These are phyloP conservation scores for Fusarium drepaniforme DNA, from an alignment of 2,329 filamentous ascomycete species.

Conservation along the genomic window DNA sequence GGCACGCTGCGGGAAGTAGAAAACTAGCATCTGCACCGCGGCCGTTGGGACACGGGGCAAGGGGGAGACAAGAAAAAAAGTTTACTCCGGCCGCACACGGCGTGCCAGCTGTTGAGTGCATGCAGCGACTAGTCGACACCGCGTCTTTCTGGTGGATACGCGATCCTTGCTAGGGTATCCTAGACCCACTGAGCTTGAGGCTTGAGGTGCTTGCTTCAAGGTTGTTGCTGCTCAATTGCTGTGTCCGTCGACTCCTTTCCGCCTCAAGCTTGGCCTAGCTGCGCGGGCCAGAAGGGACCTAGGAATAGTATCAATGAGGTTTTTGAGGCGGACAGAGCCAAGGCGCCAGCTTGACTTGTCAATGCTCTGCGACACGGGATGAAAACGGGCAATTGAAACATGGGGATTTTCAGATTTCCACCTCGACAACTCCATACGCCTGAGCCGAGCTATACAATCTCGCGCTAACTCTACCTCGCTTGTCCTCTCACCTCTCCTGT, in stretches of 20 bases:
- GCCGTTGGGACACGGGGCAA: slow-evolving; percentile 8
- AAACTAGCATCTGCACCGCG: slow-evolving; percentile 1
- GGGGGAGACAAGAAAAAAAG: slow-evolving; percentile 12
- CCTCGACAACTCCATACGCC: slow-evolving; percentile 36
- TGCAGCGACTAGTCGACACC: slow-evolving; percentile 38
- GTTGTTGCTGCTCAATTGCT: neutral
- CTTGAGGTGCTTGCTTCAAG: neutral
- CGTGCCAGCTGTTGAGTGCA: slow-evolving; percentile 45
- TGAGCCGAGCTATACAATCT: slow-evolving; percentile 40
- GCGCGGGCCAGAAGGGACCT: slow-evolving; percentile 7
- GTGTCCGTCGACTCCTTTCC: neutral
- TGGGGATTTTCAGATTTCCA: slow-evolving; percentile 25
- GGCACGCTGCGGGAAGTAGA: neutral
- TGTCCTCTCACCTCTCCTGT: slow-evolving; percentile 1
- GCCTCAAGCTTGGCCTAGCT: slow-evolving; percentile 5
- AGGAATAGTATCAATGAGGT: slow-evolving; percentile 1
- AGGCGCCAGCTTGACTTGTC: neutral
- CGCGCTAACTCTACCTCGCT: slow-evolving; percentile 25
- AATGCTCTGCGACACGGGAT: neutral
- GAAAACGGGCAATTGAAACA: slow-evolving; percentile 23
- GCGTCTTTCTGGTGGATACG: slow-evolving; percentile 22
- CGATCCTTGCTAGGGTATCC: slow-evolving; percentile 25
- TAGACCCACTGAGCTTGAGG: slow-evolving; percentile 24
- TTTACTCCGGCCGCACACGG: slow-evolving; percentile 12
- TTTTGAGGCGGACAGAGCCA: neutral